These are phyloP conservation scores for Fusarium longipes DNA, from an alignment of 2,329 filamentous ascomycete genomes.

Conservation along the genomic window DNA sequence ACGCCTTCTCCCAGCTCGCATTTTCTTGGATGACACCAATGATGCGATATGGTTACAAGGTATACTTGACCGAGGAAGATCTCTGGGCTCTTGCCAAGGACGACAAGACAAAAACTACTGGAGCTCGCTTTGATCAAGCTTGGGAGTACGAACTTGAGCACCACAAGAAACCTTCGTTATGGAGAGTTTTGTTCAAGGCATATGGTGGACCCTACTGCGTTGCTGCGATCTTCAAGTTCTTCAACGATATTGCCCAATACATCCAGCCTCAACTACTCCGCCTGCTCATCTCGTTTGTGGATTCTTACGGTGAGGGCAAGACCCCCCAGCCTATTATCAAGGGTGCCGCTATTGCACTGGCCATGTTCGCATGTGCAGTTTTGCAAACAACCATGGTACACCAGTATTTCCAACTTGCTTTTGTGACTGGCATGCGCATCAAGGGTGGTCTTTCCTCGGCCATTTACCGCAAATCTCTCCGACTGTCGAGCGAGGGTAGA, in stretches of 20 bases:
- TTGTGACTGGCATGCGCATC: constrained; percentile 96
- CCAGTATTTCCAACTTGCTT: constrained; percentile 96
- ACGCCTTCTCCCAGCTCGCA: constrained; percentile 91
- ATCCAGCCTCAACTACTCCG: constrained; percentile 90
- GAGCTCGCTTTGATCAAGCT: constrained; percentile 74
- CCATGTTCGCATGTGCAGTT: constrained; percentile 90
- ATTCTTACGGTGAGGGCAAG: constrained; percentile 74
- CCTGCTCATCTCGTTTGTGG: constrained; percentile 84
- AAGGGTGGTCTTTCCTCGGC: constrained; percentile 89
- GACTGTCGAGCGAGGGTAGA: constrained; percentile 91
- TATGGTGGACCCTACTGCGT: constrained; percentile 87
- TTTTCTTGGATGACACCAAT: constrained; percentile 99
- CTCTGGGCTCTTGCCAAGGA: constrained; percentile 88
- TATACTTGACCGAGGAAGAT: constrained; percentile 93
- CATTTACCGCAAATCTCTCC: constrained; percentile 92
- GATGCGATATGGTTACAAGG: constrained; percentile 94
- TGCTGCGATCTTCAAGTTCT: constrained; percentile 87
- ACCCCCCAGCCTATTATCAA: constrained; percentile 81
- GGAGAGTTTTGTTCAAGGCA: constrained; percentile 84
- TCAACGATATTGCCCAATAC: constrained; percentile 88
- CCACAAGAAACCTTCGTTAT: constrained; percentile 75
- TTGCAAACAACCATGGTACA: constrained; percentile 91
- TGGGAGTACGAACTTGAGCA: constrained; percentile 82
- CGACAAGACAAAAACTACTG: constrained; percentile 82
- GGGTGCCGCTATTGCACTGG: constrained; percentile 87